Evolutionary conservation across 2,329 filamentous ascomycete species (phyloP).

Genomic region (Apiospora kogelbergensis): DNA sequence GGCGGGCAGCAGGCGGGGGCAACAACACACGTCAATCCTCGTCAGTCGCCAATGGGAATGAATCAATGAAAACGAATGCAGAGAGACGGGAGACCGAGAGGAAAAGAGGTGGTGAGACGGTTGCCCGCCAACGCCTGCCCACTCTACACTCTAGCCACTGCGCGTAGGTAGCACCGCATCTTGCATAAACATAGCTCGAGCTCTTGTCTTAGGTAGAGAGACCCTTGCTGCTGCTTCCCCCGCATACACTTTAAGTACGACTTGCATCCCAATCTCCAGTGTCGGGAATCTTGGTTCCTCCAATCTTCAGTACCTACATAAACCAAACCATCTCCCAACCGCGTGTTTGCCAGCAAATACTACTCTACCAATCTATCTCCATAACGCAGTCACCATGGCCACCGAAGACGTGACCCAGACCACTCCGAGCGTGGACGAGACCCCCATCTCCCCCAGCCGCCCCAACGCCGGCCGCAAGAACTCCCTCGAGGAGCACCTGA

Average conservation of each 20-base stretch:
- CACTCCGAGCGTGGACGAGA: constrained; percentile 48
- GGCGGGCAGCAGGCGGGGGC: neutral
- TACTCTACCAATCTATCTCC: neutral
- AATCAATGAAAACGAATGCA: neutral
- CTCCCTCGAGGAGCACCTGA: constrained; percentile 71
- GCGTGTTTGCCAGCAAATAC: neutral
- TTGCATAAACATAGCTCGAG: neutral
- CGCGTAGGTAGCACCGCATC: neutral
- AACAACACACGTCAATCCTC: neutral
- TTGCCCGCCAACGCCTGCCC: neutral
- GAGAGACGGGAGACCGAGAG: neutral
- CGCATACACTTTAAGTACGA: constrained; percentile 7
- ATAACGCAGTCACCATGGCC: neutral
- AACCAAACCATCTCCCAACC: neutral
- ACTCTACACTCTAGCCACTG: no score
- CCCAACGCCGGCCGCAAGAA: constrained; percentile 55
- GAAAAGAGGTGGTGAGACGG: neutral
- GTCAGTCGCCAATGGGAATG: neutral
- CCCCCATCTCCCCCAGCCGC: constrained; percentile 56
- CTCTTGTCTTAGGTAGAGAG: neutral
- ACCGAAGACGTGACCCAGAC: constrained; percentile 13
- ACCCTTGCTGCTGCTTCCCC: neutral
- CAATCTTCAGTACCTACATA: neutral
- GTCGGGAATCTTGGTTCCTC: neutral
- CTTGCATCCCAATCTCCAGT: constrained; percentile 3